These are phyloP conservation scores for Fusarium drepaniforme DNA, from an alignment of 2,329 filamentous ascomycete species.

Conservation along the genomic window DNA sequence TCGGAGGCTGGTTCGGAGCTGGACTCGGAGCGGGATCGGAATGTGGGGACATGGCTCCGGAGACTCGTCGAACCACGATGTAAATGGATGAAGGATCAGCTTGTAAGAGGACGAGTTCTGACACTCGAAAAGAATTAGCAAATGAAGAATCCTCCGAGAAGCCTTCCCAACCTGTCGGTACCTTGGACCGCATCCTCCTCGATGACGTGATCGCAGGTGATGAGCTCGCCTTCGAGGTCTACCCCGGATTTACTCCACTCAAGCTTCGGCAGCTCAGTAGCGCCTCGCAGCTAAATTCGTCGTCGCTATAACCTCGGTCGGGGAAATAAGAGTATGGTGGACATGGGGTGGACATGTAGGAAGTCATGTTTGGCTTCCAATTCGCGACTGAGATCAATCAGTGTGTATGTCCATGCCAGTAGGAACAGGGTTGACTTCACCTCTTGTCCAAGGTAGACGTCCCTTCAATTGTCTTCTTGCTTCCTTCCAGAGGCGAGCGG, in stretches of 20 bases:
- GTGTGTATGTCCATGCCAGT: background rate
- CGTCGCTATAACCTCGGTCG: background rate
- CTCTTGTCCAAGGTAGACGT: background rate
- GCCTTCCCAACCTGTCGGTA: conserved; percentile 21
- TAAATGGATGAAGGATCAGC: background rate
- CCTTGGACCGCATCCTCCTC: conserved; percentile 5
- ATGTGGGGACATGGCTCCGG: conserved; percentile 33
- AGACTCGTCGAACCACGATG: background rate
- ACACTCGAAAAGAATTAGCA: conserved; percentile 6
- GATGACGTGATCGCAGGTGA: conserved; percentile 39
- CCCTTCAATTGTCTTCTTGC: background rate
- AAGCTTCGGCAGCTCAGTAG: background rate
- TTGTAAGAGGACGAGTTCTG: background rate
- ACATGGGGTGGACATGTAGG: background rate
- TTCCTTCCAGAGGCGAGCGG: background rate
- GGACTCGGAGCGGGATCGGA: conserved; percentile 15
- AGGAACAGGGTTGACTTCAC: background rate
- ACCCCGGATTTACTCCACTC: conserved; percentile 31
- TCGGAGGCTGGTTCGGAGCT: conserved; percentile 25
- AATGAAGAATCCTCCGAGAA: conserved; percentile 11
- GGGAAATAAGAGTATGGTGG: background rate
- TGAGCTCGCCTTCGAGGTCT: conserved; percentile 32
- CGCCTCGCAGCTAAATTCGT: background rate
- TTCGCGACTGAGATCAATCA: background rate
- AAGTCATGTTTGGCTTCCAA: background rate